These are phyloP conservation scores for Kodamaea laetipori DNA, from an alignment of 805 yeast genomes.

Conservation along the genomic window DNA sequence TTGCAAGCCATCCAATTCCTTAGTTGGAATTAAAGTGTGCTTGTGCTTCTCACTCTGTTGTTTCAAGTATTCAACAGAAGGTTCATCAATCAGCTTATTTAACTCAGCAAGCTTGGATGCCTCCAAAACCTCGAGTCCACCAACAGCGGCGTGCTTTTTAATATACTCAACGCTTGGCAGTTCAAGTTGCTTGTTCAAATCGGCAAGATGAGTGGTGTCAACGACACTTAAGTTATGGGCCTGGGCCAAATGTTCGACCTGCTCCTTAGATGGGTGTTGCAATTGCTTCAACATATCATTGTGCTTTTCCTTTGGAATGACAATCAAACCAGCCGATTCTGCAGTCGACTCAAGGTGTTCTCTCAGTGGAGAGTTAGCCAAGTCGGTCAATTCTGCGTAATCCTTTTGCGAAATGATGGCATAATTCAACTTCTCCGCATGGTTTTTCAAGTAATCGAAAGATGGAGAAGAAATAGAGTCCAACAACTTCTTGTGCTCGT, in stretches of 20 bases:
- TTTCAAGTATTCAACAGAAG: conserved; percentile 15
- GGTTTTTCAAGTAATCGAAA: conserved; percentile 27
- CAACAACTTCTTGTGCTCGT: conserved; percentile 16
- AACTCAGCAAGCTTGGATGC: conserved; percentile 10
- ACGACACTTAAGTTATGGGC: conserved; percentile 9
- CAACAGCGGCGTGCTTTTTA: conserved; percentile 1
- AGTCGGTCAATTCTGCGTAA: conserved; percentile 15
- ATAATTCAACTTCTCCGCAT: conserved; percentile 20
- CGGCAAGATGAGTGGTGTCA: conserved; percentile 12
- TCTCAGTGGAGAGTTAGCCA: conserved; percentile 17
- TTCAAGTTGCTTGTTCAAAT: conserved; percentile 10
- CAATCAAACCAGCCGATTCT: conserved; percentile 16
- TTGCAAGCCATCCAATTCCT: conserved; percentile 7
- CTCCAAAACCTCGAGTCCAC: conserved; percentile 7
- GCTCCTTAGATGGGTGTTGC: conserved; percentile 14
- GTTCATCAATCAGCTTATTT: conserved; percentile 14
- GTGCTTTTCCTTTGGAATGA: conserved; percentile 22
- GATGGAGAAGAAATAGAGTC: conserved; percentile 25
- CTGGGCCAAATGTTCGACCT: conserved; percentile 12
- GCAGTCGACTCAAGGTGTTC: conserved; percentile 21
- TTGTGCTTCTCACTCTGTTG: conserved; percentile 4
- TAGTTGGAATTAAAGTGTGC: conserved; percentile 8
- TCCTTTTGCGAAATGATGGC: conserved; percentile 19
- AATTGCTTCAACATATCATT: conserved; percentile 18
- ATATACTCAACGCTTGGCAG: conserved; percentile 12